Conservation (phyloP, 2,329 filamentous ascomycete species). For the Talaromyces verruculosus region DNA sequence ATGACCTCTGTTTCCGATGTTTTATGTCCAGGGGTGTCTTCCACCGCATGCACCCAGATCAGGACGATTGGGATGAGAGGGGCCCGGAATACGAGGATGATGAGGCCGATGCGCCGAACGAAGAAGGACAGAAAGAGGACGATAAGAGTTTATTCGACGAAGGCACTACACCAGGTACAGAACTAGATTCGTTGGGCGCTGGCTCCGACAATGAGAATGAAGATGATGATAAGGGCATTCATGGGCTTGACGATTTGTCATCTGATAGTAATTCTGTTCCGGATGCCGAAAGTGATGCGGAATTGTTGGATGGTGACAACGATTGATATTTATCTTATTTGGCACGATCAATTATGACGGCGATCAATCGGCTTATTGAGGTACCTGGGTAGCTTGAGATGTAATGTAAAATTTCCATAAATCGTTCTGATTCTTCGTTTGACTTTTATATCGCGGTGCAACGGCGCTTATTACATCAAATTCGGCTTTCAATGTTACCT, state of each 20-base stretch:
- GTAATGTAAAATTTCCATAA: background rate
- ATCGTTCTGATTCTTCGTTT: background rate
- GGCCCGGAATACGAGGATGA: background rate
- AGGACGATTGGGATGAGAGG: background rate
- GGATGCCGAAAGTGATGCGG: background rate
- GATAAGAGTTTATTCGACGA: background rate
- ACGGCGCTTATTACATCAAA: background rate
- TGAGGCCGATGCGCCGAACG: background rate
- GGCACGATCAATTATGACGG: background rate
- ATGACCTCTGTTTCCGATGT: slow-evolving; percentile 2
- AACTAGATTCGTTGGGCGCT: background rate
- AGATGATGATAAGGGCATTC: background rate
- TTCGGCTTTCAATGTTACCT: background rate
- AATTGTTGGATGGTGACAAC: background rate
- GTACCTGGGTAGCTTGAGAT: background rate
- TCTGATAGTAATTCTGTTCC: background rate
- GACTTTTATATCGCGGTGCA: background rate
- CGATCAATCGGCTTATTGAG: background rate
- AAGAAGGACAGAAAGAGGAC: background rate
- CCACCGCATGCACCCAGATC: background rate
- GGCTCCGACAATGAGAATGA: background rate
- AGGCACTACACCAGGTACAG: background rate
- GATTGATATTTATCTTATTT: background rate
- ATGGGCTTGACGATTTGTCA: slow-evolving; percentile 3
- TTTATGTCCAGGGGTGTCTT: background rate